These are phyloP conservation scores for Chimonanthus praecox DNA, from an alignment of 164 flowering plant species.

Conservation along the genomic window DNA sequence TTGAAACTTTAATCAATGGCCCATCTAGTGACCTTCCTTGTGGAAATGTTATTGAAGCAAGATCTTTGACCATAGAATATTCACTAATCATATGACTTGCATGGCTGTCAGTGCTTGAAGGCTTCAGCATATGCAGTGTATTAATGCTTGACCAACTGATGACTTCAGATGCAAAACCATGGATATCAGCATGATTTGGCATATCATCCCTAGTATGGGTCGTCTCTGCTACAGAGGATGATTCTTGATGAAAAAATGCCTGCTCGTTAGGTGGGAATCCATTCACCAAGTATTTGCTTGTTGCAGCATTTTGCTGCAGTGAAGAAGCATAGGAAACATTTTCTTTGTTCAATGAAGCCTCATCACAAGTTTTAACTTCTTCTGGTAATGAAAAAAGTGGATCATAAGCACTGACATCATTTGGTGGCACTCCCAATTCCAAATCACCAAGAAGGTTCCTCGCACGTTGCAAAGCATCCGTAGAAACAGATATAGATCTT, in stretches of 20 bases:
- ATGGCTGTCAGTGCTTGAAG: conserved; percentile 14
- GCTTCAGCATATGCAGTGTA: conserved; percentile 14
- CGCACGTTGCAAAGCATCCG: conserved; percentile 84
- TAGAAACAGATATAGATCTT: conserved; percentile 79
- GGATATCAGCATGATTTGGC: conserved; percentile 46
- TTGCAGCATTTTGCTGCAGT: conserved; percentile 20
- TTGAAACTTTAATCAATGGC: conserved; percentile 68
- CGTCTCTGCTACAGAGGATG: conserved; percentile 16
- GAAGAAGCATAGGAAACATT: conserved; percentile 22
- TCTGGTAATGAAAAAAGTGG: conserved; percentile 18
- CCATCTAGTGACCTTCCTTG: conserved; percentile 22
- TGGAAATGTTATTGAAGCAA: conserved; percentile 20
- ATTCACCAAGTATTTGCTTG: conserved; percentile 18
- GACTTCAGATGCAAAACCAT: conserved; percentile 14
- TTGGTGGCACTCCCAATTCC: conserved; percentile 37
- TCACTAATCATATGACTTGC: conserved; percentile 9
- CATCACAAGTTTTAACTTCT: conserved; percentile 13
- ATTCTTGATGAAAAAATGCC: conserved; percentile 23
- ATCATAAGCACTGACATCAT: conserved; percentile 29
- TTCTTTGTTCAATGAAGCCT: conserved; percentile 28
- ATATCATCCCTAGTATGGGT: conserved; percentile 35
- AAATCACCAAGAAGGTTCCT: conserved; percentile 83
- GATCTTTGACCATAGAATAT: conserved; percentile 18
- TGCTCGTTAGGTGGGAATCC: conserved; percentile 37
- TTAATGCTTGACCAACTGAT: conserved; percentile 8